phyloP scores from a whole-genome alignment of 1,284 basidiomycete species.

The Ceratobasidium sp. region DNA sequence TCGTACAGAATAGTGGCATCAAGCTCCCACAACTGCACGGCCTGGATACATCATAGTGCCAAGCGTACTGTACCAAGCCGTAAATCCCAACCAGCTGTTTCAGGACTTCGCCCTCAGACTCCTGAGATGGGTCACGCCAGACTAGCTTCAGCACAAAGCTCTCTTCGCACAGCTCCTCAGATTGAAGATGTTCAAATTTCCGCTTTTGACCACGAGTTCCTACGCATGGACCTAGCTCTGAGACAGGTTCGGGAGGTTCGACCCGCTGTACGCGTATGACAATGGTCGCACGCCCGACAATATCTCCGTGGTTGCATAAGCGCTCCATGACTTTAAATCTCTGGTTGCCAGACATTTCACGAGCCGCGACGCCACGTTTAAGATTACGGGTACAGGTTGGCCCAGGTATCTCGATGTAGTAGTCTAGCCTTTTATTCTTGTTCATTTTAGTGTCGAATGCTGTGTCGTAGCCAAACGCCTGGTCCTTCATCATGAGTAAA shows the following conservation, averaged over 20 bases:
- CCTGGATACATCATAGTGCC: slow-evolving; percentile 10
- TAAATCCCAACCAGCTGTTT: slow-evolving; percentile 1
- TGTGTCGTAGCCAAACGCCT: slow-evolving; percentile 14
- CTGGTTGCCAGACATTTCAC: neutral
- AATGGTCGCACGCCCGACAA: slow-evolving; percentile 10
- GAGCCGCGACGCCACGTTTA: neutral
- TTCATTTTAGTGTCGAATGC: slow-evolving; percentile 1
- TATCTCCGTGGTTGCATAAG: neutral
- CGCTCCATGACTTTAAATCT: slow-evolving; percentile 20
- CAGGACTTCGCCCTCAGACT: slow-evolving; percentile 4
- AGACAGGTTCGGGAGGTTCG: neutral
- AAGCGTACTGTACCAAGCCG: slow-evolving; percentile 19
- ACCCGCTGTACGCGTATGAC: neutral
- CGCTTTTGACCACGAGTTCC: neutral
- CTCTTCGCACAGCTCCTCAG: neutral
- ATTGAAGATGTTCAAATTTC: neutral
- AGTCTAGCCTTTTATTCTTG: neutral
- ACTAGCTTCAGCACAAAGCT: slow-evolving; percentile 23
- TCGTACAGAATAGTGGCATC: neutral
- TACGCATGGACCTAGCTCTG: neutral
- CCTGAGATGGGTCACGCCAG: slow-evolving; percentile 13
- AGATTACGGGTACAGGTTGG: neutral
- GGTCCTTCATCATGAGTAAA: slow-evolving; percentile 7
- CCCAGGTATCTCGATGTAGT: slow-evolving; percentile 18
- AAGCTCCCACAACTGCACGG: neutral